Base-by-base conservation (phyloP, 768 basidiomycete species). In the Termitomyces eurrhizus region DNA sequence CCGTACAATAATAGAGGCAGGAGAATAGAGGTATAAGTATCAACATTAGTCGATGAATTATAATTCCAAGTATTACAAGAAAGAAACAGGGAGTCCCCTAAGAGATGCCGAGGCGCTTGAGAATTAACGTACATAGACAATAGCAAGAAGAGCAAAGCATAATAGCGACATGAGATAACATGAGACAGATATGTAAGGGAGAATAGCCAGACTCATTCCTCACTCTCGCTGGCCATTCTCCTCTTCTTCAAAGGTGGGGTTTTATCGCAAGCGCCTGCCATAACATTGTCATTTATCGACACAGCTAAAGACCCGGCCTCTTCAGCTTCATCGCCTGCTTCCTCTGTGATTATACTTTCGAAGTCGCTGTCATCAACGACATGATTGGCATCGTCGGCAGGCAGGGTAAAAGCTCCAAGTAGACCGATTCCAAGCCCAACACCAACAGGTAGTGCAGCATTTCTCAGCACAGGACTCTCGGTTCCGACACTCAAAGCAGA, bases 391-490 rank as follows among this genome's bases (percentile, higher is more conserved):
- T 76, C 71, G 50, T 74, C 77, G 35, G 76, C 74, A 39, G 80
- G 75, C 52, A 83, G 72, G 35, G 73, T 73, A 64, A 87, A 86
- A 13, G 86, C 81, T 56, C 80, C 83, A 65, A 87, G 74, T 44
- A 87, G 73, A 8, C 83, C 83, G 56, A 85, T 76, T 4, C 79
- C 80, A 48, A 84, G 69, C 16, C 81, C 80, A 35, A 76, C 72
- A 4, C 72, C 73, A 21, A 76, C 66, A 14, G 78, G 69, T 26
- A 73, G 62, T 13, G 68, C 63, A 16, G 71, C 69, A 59, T 71
- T 79, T 59, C 82, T 73, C 48, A 84, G 68, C 18, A 88, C 81
- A 32, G 87, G 87, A 60, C 86, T 88, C 61, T 84, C 84, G 11
- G 69, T 67, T 48, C 77, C 77, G 42, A 72, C 63, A 24, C 65